phyloP scores from a whole-genome alignment of 371 early-diverging fungal genomes.

The Capniomyces stellatus region DNA sequence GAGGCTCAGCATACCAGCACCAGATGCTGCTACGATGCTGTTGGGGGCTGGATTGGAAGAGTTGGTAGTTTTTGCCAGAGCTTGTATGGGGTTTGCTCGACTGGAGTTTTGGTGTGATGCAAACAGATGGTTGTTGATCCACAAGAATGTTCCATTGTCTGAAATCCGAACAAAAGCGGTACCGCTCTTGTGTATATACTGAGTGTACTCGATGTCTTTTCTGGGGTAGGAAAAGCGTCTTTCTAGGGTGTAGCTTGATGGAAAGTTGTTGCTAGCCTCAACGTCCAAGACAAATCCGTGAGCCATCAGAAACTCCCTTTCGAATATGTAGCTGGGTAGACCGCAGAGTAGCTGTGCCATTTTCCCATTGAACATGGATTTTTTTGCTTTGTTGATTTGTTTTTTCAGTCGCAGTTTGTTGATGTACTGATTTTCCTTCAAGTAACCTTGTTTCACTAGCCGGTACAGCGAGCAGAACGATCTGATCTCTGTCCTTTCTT shows the following conservation, averaged over 20 bases:
- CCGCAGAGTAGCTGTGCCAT: conserved; percentile 19
- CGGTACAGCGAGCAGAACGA: background rate
- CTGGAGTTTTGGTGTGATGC: conserved; percentile 45
- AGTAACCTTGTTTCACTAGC: background rate
- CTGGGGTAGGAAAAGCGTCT: conserved; percentile 47
- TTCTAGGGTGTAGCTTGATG: conserved; percentile 29
- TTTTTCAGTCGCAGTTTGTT: background rate
- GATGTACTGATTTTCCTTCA: background rate
- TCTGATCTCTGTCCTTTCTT: too few species aligned
- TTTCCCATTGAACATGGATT: background rate
- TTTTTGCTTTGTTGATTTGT: background rate
- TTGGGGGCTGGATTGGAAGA: too few species aligned
- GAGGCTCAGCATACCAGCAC: too few species aligned
- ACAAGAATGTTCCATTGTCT: conserved; percentile 53
- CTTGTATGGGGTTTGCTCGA: too few species aligned
- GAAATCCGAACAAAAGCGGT: conserved; percentile 81
- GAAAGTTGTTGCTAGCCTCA: conserved; percentile 59
- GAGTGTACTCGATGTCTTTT: conserved; percentile 52
- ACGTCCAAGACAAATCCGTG: conserved; percentile 83
- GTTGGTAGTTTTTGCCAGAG: too few species aligned
- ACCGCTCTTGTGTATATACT: conserved; percentile 81
- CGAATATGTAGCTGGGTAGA: conserved; percentile 57
- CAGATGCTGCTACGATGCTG: too few species aligned
- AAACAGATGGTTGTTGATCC: conserved; percentile 73
- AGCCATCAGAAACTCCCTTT: conserved; percentile 56